phyloP scores from a whole-genome alignment of 352 stramenopile genomes.

The Phytophthora citrophthora region DNA sequence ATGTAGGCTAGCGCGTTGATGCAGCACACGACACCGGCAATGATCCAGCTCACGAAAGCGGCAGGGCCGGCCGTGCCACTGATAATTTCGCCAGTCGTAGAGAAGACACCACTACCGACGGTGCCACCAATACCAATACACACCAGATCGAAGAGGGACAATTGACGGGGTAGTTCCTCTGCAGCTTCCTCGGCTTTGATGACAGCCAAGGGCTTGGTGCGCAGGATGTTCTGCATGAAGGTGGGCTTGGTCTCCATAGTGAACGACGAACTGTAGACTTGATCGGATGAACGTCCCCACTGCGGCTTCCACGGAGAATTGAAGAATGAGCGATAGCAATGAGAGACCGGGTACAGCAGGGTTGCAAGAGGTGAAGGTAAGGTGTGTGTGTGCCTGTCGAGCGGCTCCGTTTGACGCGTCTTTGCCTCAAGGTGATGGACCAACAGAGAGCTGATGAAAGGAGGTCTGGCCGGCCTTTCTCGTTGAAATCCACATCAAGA shows the following conservation, averaged over 20 bases:
- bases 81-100: conserved; percentile 82
- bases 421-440: conserved; percentile 29
- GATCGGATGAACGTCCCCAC: conserved; percentile 7
- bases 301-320: conserved; percentile 26
- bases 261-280: conserved; percentile 1
- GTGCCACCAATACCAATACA: conserved; percentile 93
- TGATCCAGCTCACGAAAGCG: conserved; percentile 81
- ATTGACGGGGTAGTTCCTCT: conserved; percentile 64
- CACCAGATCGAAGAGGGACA: conserved; percentile 91
- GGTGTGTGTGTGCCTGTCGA: not conserved
- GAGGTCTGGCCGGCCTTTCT: conserved; percentile 16
- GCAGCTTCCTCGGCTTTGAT: conserved; percentile 79
- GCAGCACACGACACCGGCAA: conserved; percentile 83
- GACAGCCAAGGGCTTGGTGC: conserved; percentile 78
- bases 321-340: conserved; percentile 16
- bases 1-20: conserved; percentile 91
- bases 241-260: conserved; percentile 40
- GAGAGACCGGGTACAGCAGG: not conserved
- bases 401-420: conserved; percentile 25
- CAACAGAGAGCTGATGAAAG: conserved; percentile 22
- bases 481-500: not conserved
- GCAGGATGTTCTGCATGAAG: conserved; percentile 61
- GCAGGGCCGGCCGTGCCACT: conserved; percentile 75
- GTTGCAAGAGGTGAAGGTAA: not conserved
- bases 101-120: conserved; percentile 92